Evolutionary conservation across 2,329 filamentous ascomycete genomes (phyloP), one percentile per base, ranked within the genome.

Genomic region (Bretziella fagacearum): DNA sequence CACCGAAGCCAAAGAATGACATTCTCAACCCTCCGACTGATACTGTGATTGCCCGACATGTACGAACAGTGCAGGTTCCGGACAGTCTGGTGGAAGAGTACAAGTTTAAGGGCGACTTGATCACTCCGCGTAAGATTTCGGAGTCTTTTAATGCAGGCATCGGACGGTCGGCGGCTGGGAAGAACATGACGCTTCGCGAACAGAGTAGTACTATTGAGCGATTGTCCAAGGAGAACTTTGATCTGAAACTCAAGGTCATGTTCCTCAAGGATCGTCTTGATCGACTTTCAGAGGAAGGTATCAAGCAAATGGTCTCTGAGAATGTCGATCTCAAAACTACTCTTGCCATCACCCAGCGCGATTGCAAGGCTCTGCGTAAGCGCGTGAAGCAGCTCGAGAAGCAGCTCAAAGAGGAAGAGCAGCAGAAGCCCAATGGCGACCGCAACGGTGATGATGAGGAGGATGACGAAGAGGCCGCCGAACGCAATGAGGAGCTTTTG

Each of bases 231-330:
- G 91, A 98, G 61, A 98, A 98, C 54, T 98, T 96, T 59, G 89
- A 95, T 59, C 66, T 96, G 47, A 95, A 96, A 63, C 78, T 96
- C 63, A 93, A 94, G 60, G 91, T 96, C 53, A 93, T 95, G 70
- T 98, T 95, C 58, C 72, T 98, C 42, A 93, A 89, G 56, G 84
- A 96, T 60, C 82, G 89, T 1, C 67, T 98, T 17, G 86, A 93
- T 62, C 91, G 89, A 58, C 74, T 93, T 35, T 95, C 87, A 1
- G 89, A 96, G 60, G 89, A 96, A 63, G 86, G 87, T 53, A 81
- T 98, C 60, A 93, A 93, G 64, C 89, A 95, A 60, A 93, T 95
- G 80, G 93, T 96, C 56, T 86, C 85, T 37, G 89, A 95, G 62
- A 98, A 95, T 56, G 89, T 96, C 3, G 86, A 95, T 59, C 72